phyloP scores from a whole-genome alignment of 139 green algal genomes.

The Chlorella sorokiniana region DNA sequence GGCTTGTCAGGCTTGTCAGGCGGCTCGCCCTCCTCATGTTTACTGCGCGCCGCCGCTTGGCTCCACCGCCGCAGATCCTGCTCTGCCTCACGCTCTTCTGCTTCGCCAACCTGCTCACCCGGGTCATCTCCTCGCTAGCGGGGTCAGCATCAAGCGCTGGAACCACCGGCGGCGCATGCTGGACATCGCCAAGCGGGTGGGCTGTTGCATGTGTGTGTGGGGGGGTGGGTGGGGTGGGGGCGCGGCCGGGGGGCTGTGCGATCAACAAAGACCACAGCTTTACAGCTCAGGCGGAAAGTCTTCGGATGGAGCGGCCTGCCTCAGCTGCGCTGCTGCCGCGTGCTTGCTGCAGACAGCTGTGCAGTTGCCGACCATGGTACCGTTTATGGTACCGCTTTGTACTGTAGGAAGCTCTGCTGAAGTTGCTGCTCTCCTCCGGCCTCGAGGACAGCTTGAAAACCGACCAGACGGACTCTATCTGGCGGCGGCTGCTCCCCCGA shows the following conservation, averaged over 20 bases:
- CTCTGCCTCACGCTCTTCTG: slow-evolving; percentile 12
- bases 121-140: slow-evolving; percentile 5
- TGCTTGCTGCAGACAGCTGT: neutral
- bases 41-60: neutral
- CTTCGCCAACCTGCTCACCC: slow-evolving; percentile 4
- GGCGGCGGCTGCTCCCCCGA: neutral
- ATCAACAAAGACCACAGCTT: no score
- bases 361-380: neutral
- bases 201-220: neutral
- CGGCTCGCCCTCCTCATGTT: neutral
- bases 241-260: neutral
- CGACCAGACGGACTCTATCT: neutral
- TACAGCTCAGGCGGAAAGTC: no score
- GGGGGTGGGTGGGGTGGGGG: neutral
- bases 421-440: neutral
- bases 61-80: slow-evolving; percentile 4
- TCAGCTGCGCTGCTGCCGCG: neutral
- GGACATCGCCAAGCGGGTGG: slow-evolving; percentile 19
- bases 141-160: slow-evolving; percentile 24
- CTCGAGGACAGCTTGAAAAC: neutral
- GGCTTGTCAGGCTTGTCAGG: no score
- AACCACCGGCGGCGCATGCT: slow-evolving; percentile 25
- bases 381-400: neutral
- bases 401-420: neutral
- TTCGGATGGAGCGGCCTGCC: no score